Conservation (phyloP, 805 yeast species). For the Nematodospora valgi region DNA sequence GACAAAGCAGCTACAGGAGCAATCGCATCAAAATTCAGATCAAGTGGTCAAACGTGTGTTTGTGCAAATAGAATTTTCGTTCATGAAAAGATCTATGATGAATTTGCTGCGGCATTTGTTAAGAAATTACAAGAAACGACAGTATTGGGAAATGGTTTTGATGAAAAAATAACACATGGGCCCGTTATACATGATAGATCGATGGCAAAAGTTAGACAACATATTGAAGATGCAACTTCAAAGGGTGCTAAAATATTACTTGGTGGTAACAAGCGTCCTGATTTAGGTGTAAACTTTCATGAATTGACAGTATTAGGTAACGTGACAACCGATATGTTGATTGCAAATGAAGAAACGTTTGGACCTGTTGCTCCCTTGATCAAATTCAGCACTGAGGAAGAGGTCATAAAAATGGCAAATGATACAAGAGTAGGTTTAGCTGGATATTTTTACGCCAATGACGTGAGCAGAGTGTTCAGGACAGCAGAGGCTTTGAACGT, state of each 20-base stretch:
- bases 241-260: conserved; percentile 61
- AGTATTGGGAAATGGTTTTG: conserved; percentile 62
- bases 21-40: conserved; percentile 54
- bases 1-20: conserved; percentile 53
- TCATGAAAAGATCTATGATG: conserved; percentile 47
- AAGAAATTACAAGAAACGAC: conserved; percentile 32
- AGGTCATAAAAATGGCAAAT: conserved; percentile 62
- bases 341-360: conserved; percentile 71
- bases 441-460: conserved; percentile 65
- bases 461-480: conserved; percentile 51
- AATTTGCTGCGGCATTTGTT: conserved; percentile 44
- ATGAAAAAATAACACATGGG: conserved; percentile 63
- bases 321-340: conserved; percentile 53
- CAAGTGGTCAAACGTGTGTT: conserved; percentile 65
- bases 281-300: conserved; percentile 61
- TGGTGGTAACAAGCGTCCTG: conserved; percentile 57
- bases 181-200: conserved; percentile 68
- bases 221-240: conserved; percentile 61
- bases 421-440: conserved; percentile 71
- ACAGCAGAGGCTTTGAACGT: conserved; percentile 66
- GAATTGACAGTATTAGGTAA: conserved; percentile 66
- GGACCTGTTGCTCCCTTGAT: conserved; percentile 78
- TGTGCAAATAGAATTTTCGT: conserved; percentile 61
- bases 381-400: conserved; percentile 60
- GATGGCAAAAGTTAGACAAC: conserved; percentile 55